Conservation (phyloP, 2,329 filamentous ascomycete genomes). For the Aureobasidium subglaciale region DNA sequence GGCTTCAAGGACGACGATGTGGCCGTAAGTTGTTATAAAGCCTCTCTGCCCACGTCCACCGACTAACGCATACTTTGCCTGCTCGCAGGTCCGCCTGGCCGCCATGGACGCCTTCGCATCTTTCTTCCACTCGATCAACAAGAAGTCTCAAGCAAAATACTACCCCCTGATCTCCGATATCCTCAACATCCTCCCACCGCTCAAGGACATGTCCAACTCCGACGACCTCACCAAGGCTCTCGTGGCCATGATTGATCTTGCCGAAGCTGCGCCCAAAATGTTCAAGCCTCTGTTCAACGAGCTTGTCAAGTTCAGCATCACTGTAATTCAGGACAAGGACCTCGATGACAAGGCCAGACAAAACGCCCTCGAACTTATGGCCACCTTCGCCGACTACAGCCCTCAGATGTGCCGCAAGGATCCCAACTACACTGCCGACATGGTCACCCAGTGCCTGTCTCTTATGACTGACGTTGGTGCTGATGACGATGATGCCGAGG, state of each 20-base stretch:
- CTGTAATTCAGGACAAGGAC: conserved; percentile 93
- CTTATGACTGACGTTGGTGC: conserved; percentile 95
- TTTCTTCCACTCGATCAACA: conserved; percentile 86
- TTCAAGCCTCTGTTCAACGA: conserved; percentile 93
- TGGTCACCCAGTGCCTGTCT: conserved; percentile 97
- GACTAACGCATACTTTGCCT: conserved; percentile 17
- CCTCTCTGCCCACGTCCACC: neutral
- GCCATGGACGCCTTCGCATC: conserved; percentile 96
- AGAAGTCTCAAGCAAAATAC: conserved; percentile 85
- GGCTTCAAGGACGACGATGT: conserved; percentile 88
- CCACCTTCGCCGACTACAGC: conserved; percentile 91
- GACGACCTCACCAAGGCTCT: conserved; percentile 87
- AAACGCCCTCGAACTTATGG: conserved; percentile 94
- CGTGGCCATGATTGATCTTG: conserved; percentile 84
- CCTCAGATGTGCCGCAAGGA: conserved; percentile 95
- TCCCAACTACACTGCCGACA: conserved; percentile 80
- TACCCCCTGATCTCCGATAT: conserved; percentile 81
- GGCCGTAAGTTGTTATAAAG: conserved; percentile 46
- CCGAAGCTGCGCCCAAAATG: conserved; percentile 93
- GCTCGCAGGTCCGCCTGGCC: conserved; percentile 68
- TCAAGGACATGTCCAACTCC: conserved; percentile 85
- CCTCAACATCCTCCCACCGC: conserved; percentile 85
- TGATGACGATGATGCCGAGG: conserved; percentile 88
- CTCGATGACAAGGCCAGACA: conserved; percentile 83
- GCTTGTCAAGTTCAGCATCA: conserved; percentile 85